Conservation (phyloP, 805 yeast genomes). For the Yarrowia keelungensis region DNA sequence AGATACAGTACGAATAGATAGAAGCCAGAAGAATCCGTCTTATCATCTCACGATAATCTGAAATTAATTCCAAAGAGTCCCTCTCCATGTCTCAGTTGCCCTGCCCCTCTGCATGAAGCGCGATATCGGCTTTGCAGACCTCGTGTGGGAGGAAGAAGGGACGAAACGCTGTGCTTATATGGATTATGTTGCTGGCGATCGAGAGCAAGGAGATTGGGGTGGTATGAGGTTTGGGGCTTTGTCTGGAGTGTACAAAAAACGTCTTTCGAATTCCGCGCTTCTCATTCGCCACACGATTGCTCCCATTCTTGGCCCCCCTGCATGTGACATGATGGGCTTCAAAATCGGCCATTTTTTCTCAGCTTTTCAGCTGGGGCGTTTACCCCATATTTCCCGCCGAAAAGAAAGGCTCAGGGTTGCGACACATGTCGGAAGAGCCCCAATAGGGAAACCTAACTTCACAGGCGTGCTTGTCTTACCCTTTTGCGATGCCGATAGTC, state of each 20-base stretch:
- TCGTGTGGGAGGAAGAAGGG: slow-evolving; percentile 4
- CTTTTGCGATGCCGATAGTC: slow-evolving; percentile 24
- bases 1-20: no score
- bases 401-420: not conserved
- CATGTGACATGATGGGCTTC: not conserved
- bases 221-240: not conserved
- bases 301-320: not conserved
- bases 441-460: slow-evolving; percentile 22
- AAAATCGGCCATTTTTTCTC: not conserved
- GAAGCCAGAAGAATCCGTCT: no score
- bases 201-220: not conserved
- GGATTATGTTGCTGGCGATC: slow-evolving; percentile 20
- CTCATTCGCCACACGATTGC: not conserved
- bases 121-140: slow-evolving; percentile 30
- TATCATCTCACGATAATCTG: slow-evolving; percentile 20
- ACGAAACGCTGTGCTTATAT: slow-evolving; percentile 10
- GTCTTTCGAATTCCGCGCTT: not conserved
- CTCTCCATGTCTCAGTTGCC: slow-evolving; percentile 27
- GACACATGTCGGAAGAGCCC: slow-evolving; percentile 17
- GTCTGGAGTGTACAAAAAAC: not conserved
- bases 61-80: no score
- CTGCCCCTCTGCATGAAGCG: slow-evolving; percentile 30
- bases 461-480: slow-evolving; percentile 15
- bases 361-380: not conserved
- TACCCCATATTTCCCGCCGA: slow-evolving; percentile 24